Percentiles rank a stretch among this genome's conserved stretches.
Conservation (phyloP, 2,329 filamentous ascomycete species). For the Tothia fuscella region DNA sequence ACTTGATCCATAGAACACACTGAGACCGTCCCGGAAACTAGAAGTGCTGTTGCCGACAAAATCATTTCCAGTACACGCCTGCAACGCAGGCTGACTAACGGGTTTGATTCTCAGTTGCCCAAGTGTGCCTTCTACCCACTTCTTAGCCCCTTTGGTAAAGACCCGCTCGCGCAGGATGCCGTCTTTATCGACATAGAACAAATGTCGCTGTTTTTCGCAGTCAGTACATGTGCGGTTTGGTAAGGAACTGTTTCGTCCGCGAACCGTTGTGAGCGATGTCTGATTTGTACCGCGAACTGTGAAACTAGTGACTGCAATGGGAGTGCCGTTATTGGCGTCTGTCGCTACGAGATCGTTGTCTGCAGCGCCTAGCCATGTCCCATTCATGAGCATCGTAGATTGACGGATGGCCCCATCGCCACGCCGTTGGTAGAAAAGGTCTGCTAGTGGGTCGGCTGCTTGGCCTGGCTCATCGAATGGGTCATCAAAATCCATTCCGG, state of each 20-base stretch:
- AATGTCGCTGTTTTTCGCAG: conserved; percentile 1
- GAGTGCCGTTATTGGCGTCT: background rate
- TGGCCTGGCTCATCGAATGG: background rate
- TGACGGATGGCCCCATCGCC: conserved; percentile 2
- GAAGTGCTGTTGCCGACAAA: background rate
- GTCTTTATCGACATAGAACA: background rate
- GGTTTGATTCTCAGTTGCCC: conserved; percentile 1
- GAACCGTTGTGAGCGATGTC: background rate
- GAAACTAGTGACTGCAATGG: conserved; percentile 2
- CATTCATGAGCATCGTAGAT: background rate
- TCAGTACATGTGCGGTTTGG: conserved; percentile 2
- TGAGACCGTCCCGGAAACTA: conserved; percentile 4
- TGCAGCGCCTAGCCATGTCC: background rate
- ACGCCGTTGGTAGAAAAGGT: conserved; percentile 1
- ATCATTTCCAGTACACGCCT: conserved; percentile 1
- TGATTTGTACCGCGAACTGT: conserved; percentile 5
- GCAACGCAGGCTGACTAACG: background rate
- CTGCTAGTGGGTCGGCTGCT: background rate
- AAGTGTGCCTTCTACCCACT: background rate
- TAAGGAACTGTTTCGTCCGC: background rate
- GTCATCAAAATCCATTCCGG: conserved; percentile 2
- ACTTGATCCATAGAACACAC: conserved; percentile 2
- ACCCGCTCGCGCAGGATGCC: background rate
- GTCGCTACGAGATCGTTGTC: background rate
- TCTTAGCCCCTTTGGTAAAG: background rate